These are phyloP conservation scores for Tanacetum coccineum DNA, from an alignment of 129 eudicot genomes.

Conservation along the genomic window DNA sequence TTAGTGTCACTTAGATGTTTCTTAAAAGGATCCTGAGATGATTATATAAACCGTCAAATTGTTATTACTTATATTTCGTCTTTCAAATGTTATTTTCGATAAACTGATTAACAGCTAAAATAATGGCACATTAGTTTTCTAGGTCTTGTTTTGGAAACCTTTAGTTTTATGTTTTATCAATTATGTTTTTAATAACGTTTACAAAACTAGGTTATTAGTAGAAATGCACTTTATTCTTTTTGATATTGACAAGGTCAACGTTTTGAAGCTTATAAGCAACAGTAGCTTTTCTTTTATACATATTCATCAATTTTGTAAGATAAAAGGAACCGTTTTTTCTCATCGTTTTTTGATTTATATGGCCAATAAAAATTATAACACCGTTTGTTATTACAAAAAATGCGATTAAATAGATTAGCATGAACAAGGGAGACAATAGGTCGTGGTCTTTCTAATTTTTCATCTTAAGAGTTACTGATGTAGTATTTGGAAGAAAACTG, in stretches of 20 bases:
- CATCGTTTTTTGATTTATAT: background rate
- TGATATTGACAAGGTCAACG: background rate
- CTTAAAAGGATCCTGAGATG: background rate
- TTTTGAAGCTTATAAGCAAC: background rate
- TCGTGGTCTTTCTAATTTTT: background rate
- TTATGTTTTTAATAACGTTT: background rate
- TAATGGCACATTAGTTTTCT: background rate
- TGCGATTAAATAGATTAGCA: background rate
- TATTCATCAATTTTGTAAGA: background rate
- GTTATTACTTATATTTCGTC: background rate
- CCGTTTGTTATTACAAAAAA: background rate
- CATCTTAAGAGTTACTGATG: background rate
- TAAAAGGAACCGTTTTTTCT: background rate
- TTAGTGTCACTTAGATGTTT: background rate
- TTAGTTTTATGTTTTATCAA: background rate
- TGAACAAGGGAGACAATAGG: background rate
- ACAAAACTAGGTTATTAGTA: background rate
- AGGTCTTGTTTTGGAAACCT: background rate
- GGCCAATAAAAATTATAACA: background rate
- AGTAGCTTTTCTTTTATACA: background rate
- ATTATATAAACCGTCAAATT: background rate
- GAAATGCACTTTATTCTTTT: background rate
- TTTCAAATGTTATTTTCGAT: background rate
- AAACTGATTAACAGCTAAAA: background rate
- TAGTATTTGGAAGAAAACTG: background rate